Evolutionary conservation across 108 stramenopile species (phyloP), one percentile per base, ranked within the genome.

Genomic region (Cyclotella choctawhatcheeana): DNA sequence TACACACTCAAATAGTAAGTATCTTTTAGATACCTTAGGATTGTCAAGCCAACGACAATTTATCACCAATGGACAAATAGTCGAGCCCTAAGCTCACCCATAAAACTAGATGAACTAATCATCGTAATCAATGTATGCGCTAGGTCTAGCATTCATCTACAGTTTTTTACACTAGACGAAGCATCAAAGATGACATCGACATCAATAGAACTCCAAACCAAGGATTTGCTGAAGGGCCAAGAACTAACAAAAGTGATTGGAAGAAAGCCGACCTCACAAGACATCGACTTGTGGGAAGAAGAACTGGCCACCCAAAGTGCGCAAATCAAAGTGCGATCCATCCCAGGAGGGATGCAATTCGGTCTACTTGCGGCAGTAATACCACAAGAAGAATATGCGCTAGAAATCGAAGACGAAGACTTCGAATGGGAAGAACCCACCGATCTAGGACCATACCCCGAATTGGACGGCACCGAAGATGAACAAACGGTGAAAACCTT

Each of bases 101-200:
- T 32, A 32, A 58, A 58, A 58, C 14, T 58, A 58, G 56, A 27
- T 31, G 56, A 58, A 58, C 56, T 6, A 58, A 30, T 58, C 56
- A 58, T 27, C 26, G 54, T 55, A 27, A 29, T 5, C 25, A 14
- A 32, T 31, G 32, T 22, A 22, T 52, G 32, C 29, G 29, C 56
- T 58, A 58, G 12, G 56, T 58, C 29, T 58, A 58, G 56, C 56
- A 58, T 31, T 58, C 56, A 58, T 27, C 56, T 58, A 5, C 10
- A 17, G 12, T n/a, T 48, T n/a, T 48, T 4, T n/a, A 48, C 47
- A 48, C 6, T 10, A 40, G 37, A 12, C 6, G 12, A 40, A 12
- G 37, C 12, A n/a, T n/a, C 47, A 48, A 48, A n/a, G 16, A 35
- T 35, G 16, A 21, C 29, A 29, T 30, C 59, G 5, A 60, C 35